Conservation (phyloP, 139 green algal species). For the Chlamydomonas incerta region DNA sequence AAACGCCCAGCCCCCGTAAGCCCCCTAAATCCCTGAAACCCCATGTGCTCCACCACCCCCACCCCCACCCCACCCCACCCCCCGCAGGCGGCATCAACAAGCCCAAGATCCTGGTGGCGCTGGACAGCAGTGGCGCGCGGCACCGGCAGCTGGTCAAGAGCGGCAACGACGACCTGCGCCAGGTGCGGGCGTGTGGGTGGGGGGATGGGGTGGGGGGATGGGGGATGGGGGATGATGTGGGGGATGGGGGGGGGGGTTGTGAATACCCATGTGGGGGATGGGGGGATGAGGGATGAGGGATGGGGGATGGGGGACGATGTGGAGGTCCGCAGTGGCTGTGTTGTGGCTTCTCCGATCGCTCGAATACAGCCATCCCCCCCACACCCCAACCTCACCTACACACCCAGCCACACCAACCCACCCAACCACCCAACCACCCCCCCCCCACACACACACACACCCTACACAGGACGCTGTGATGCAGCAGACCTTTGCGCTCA, state of each 20-base stretch:
- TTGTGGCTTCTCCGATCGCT: too few relatives aligned
- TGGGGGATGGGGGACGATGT: too few relatives aligned
- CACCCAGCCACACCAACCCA: neutral
- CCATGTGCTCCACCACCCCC: neutral
- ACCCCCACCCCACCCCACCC: neutral
- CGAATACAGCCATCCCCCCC: too few relatives aligned
- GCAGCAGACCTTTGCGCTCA: constrained; percentile 95
- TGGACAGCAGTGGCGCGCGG: constrained; percentile 42
- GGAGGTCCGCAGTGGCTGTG: too few relatives aligned
- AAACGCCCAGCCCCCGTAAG: too few relatives aligned
- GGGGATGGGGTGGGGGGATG: neutral
- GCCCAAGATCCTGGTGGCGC: constrained; percentile 77
- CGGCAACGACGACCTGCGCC: constrained; percentile 85
- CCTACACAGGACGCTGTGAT: constrained; percentile 97
- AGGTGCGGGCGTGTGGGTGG: constrained; percentile 38
- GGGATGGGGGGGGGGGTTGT: neutral
- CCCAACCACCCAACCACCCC: neutral
- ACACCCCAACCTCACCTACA: too few relatives aligned
- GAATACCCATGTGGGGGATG: too few relatives aligned
- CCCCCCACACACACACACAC: too few relatives aligned
- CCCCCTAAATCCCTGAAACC: too few relatives aligned
- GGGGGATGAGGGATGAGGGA: too few relatives aligned
- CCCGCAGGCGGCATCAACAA: constrained; percentile 85
- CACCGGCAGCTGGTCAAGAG: constrained; percentile 76
- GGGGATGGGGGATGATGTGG: neutral